These are phyloP conservation scores for Daedaleopsis nitida DNA, from an alignment of 768 basidiomycete genomes.

Conservation along the genomic window DNA sequence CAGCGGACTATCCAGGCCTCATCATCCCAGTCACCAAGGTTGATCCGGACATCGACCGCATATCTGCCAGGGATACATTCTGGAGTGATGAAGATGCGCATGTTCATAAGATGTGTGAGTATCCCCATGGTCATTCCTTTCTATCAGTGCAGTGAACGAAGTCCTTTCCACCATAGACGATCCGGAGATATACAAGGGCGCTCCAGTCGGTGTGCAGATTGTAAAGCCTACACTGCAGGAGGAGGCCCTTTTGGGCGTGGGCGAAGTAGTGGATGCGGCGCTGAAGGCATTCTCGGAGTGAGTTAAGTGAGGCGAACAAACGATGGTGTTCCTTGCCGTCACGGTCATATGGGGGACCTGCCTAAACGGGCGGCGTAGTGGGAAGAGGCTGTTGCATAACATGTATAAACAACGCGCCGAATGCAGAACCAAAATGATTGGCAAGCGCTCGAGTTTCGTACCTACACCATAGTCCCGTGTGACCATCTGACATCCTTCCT, in stretches of 20 bases:
- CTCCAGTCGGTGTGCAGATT: slow-evolving; percentile 38
- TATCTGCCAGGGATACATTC: slow-evolving; percentile 38
- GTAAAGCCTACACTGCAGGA: slow-evolving; percentile 39
- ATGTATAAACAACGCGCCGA: neutral
- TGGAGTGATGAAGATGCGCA: slow-evolving; percentile 40
- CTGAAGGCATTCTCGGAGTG: neutral
- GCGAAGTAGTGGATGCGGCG: slow-evolving; percentile 32
- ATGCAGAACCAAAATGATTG: neutral
- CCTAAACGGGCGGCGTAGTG: too few species aligned
- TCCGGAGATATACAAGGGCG: slow-evolving; percentile 38
- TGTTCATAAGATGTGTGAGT: slow-evolving; percentile 45
- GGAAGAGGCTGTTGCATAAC: neutral
- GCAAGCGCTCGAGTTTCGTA: neutral
- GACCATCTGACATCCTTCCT: neutral
- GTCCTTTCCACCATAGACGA: slow-evolving; percentile 33
- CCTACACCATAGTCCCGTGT: too few species aligned
- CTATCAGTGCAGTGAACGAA: neutral
- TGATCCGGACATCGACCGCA: slow-evolving; percentile 40
- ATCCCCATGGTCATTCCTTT: slow-evolving; percentile 11
- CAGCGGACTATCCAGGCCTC: slow-evolving; percentile 43
- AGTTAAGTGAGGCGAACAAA: too few species aligned
- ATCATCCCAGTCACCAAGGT: slow-evolving; percentile 54
- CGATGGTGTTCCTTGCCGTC: too few species aligned
- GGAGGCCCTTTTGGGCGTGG: slow-evolving; percentile 37
- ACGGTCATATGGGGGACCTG: too few species aligned